A percentile compares a stretch with the other conserved stretches of the same genome.
These are phyloP conservation scores for Haplographium delicatum DNA, from an alignment of 495 filamentous ascomycete species.

Conservation along the genomic window DNA sequence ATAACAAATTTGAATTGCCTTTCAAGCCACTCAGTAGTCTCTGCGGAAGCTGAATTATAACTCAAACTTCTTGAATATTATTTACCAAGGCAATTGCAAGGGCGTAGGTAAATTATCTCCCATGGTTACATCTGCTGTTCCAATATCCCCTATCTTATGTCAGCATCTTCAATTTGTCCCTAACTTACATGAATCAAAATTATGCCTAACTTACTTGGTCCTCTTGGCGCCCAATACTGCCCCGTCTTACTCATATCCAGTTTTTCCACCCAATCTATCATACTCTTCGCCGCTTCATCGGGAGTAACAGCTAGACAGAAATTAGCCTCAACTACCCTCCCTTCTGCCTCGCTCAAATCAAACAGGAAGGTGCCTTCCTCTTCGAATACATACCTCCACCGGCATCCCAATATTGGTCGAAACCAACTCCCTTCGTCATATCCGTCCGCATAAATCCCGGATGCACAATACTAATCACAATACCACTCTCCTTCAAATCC, in stretches of 20 bases:
- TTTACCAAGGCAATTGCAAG: conserved; percentile 66
- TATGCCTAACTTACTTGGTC: conserved; percentile 55
- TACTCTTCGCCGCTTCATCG: conserved; percentile 56
- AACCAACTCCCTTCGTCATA: conserved; percentile 65
- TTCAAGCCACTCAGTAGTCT: too few species aligned
- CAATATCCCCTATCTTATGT: conserved; percentile 51
- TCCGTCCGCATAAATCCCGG: conserved; percentile 74
- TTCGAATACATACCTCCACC: conserved; percentile 49
- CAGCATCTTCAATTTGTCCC: conserved; percentile 3
- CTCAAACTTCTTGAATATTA: too few species aligned
- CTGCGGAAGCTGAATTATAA: too few species aligned
- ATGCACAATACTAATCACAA: conserved; percentile 63
- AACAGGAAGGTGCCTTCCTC: background rate
- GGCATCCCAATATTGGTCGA: conserved; percentile 64
- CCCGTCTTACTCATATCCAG: conserved; percentile 63
- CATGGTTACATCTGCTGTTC: conserved; percentile 58
- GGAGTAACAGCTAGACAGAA: conserved; percentile 54
- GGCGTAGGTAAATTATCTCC: conserved; percentile 58
- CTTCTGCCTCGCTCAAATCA: background rate
- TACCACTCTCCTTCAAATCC: conserved; percentile 57
- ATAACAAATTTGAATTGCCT: too few species aligned
- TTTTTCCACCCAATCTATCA: conserved; percentile 55
- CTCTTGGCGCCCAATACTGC: conserved; percentile 67
- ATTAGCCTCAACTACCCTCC: background rate
- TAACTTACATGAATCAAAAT: background rate